Base-by-base conservation (phyloP, 345 rosid genomes). In the Raphanus sativus region DNA sequence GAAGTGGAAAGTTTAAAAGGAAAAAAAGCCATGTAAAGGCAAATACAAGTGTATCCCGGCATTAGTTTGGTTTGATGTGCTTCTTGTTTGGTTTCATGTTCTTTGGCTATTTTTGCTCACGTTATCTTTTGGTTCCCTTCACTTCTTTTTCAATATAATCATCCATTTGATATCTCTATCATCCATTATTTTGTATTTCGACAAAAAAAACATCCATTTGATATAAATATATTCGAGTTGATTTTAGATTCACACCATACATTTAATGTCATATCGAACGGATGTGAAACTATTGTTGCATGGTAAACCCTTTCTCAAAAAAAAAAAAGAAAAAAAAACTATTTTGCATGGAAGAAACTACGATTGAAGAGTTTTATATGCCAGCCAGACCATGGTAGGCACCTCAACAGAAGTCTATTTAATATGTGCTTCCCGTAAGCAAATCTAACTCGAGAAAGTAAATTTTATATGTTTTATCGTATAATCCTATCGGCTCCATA, bases 71-170 rank as follows among this genome's bases (percentile, higher is more conserved):
- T 70, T 70, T 70, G 24, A 1, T 30, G 65, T 17, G 65, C 60
- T 54, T 69, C 17, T 75, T 58, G 60, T 54, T 63, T 45, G 65
- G 71, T 25, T 64, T 70, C 67, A 64, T 64, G 81, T 71, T 77
- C 67, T 77, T 77, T 71, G 60, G 75, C 67, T 28, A 64, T 33
- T 70, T 70, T 25, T n/a, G 21, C 55, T 50, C 21, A 15, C 55
- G 55, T 50, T 50, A 50, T 50, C 55, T n/a, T 28, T n/a, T 50
- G 55, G 55, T 50, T 48, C 55, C 54, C 17, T 50, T 50, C 21
- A 50, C 8, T 50, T 50, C 17, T 45, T 45, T 45, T 42, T 21
- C n/a, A 42, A 11, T 11, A 11, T 10, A 42, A 3, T 42, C n/a
- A 42, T 42, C 50, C 50, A 42, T 42, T 11, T 12, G 50, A 42